phyloP scores from a whole-genome alignment of 352 stramenopile species.

The Phytophthora litchii region DNA sequence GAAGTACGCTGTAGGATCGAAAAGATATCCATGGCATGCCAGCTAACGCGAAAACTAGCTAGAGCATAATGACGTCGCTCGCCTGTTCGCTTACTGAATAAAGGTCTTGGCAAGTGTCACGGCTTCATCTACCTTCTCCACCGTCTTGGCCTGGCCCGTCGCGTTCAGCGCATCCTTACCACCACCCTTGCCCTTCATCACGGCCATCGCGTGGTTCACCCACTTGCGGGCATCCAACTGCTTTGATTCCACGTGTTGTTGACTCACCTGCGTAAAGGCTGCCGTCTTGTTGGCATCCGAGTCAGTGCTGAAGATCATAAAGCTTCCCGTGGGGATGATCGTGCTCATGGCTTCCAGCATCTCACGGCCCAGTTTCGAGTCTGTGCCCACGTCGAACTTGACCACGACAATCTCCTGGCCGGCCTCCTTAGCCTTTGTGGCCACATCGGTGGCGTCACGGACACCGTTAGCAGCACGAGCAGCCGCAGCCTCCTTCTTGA shows the following conservation, averaged over 20 bases:
- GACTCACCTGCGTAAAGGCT: conserved; percentile 93
- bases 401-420: conserved; percentile 83
- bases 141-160: conserved; percentile 82
- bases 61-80: conserved; percentile 32
- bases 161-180: conserved; percentile 90
- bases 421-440: conserved; percentile 63
- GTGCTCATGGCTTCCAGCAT: conserved; percentile 92
- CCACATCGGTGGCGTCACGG: conserved; percentile 58
- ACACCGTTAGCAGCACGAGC: conserved; percentile 74
- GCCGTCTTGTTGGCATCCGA: conserved; percentile 93
- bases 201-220: conserved; percentile 91
- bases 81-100: conserved; percentile 43
- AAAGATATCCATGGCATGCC: conserved; percentile 10
- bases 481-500: conserved; percentile 77
- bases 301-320: conserved; percentile 94
- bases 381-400: conserved; percentile 92
- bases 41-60: background rate
- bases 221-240: conserved; percentile 92
- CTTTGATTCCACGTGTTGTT: conserved; percentile 69
- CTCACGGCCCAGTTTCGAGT: conserved; percentile 95
- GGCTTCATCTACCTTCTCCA: conserved; percentile 71
- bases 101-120: conserved; percentile 70
- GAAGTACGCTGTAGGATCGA: conserved; percentile 10
- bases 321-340: conserved; percentile 82
- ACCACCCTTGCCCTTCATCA: conserved; percentile 95